These are phyloP conservation scores for Cryptococcus hybrid DNA, from an alignment of 1,284 basidiomycete species.

Conservation along the genomic window DNA sequence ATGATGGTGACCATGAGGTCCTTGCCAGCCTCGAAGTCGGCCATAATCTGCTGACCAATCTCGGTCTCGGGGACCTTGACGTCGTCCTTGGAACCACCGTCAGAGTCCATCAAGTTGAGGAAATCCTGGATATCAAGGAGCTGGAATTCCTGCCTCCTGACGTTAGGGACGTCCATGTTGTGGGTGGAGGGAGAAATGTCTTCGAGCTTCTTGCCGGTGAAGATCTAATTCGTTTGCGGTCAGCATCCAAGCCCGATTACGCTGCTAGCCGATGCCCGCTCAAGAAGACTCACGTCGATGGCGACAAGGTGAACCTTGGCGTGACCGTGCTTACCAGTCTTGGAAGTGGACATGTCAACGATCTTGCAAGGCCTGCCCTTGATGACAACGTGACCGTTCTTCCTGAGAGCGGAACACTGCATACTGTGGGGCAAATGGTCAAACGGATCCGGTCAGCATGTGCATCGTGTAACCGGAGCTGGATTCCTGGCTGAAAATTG, in stretches of 20 bases:
- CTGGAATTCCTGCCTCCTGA: constrained; percentile 85
- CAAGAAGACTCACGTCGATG: constrained; percentile 71
- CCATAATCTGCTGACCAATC: constrained; percentile 71
- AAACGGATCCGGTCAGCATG: not conserved
- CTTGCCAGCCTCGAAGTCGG: constrained; percentile 80
- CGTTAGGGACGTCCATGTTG: constrained; percentile 92
- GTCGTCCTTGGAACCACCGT: constrained; percentile 97
- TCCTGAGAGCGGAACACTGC: constrained; percentile 96
- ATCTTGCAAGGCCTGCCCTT: constrained; percentile 99
- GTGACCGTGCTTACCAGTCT: constrained; percentile 89
- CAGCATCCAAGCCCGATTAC: not conserved
- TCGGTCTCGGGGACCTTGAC: constrained; percentile 89
- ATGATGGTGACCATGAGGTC: constrained; percentile 80
- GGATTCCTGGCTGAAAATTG: not conserved
- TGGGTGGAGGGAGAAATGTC: constrained; percentile 89
- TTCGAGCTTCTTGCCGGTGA: constrained; percentile 95
- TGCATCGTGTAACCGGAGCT: not conserved
- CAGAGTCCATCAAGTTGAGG: constrained; percentile 89
- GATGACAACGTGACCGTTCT: constrained; percentile 94
- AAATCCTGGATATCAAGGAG: constrained; percentile 82
- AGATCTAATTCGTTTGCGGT: constrained; percentile 63
- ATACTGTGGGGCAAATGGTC: constrained; percentile 49
- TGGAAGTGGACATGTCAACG: constrained; percentile 99
- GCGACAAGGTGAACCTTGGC: constrained; percentile 98
- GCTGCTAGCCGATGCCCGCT: not conserved